Percentiles rank a stretch among this genome's conserved stretches.
phyloP scores from a whole-genome alignment of 2,329 filamentous ascomycete species.

The Dryadomyces quercus-mongolicae region DNA sequence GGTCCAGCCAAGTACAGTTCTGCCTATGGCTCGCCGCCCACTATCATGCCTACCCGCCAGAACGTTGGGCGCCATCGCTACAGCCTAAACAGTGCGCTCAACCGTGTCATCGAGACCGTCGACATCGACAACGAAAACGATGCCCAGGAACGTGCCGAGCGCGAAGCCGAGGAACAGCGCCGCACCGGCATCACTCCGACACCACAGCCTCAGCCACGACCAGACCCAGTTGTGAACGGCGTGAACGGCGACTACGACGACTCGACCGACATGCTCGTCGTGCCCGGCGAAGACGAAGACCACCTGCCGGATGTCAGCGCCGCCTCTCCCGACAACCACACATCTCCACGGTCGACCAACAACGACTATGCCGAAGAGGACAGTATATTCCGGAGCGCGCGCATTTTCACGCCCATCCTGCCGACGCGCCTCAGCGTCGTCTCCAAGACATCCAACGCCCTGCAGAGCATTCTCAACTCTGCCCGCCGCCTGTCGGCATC shows the following conservation, averaged over 20 bases:
- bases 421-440: conserved; percentile 3
- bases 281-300: not conserved
- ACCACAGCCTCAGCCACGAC: not conserved
- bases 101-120: conserved; percentile 11
- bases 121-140: conserved; percentile 14
- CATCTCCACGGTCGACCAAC: conserved; percentile 5
- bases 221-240: not conserved
- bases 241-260: not conserved
- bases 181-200: not conserved
- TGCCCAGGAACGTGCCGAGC: conserved; percentile 7
- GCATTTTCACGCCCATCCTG: conserved; percentile 16
- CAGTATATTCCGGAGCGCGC: conserved; percentile 20
- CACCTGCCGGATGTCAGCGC: not conserved
- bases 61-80: conserved; percentile 13
- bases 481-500: conserved; percentile 3
- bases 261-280: not conserved
- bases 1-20: conserved; percentile 15
- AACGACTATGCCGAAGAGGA: conserved; percentile 24
- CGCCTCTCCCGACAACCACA: too few relatives aligned
- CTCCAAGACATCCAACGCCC: conserved; percentile 7
- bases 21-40: conserved; percentile 13
- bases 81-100: conserved; percentile 13
- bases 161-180: conserved; percentile 9
- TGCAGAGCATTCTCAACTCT: conserved; percentile 11
- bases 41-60: conserved; percentile 10